Evolutionary conservation across 179 eudicot species (phyloP).

Genomic region (Patellifolia procumbens): DNA sequence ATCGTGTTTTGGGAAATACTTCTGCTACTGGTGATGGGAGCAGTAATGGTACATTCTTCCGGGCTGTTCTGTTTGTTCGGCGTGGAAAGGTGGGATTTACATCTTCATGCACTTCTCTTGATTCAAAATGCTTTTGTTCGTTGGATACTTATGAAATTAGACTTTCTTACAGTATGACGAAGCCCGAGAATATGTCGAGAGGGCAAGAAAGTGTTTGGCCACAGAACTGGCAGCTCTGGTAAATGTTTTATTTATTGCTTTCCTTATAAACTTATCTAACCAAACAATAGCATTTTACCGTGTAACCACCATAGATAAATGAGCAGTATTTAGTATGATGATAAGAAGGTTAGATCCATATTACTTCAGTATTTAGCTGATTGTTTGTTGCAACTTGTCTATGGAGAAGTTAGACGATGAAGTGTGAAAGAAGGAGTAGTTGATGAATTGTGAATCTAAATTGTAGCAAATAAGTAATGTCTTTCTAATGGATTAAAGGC

Average conservation of each 20-base stretch:
- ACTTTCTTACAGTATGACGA: conserved; percentile 72
- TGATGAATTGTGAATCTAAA: not conserved
- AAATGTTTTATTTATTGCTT: conserved; percentile 27
- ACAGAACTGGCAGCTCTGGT: conserved; percentile 99
- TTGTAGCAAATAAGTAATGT: not conserved
- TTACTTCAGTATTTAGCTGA: not conserved
- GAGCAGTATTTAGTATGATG: not conserved
- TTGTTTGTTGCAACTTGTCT: not conserved
- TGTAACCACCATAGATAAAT: not conserved
- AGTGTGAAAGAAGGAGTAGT: not conserved
- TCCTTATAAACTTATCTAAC: not conserved
- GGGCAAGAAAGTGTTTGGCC: conserved; percentile 96
- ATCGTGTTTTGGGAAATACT: conserved; percentile 79
- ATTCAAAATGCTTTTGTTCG: not conserved
- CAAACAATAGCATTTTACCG: not conserved
- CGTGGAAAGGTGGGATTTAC: conserved; percentile 63
- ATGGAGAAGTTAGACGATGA: not conserved
- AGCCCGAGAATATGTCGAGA: conserved; percentile 93
- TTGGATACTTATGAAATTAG: conserved; percentile 4
- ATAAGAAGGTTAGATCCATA: not conserved
- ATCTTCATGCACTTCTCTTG: not conserved
- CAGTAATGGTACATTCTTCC: conserved; percentile 87
- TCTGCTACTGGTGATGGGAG: conserved; percentile 92
- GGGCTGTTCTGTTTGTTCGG: conserved; percentile 93
- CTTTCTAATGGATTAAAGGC: not conserved